Conservation (phyloP, 75 land plant genomes). For the Sequoia sempervirens region DNA sequence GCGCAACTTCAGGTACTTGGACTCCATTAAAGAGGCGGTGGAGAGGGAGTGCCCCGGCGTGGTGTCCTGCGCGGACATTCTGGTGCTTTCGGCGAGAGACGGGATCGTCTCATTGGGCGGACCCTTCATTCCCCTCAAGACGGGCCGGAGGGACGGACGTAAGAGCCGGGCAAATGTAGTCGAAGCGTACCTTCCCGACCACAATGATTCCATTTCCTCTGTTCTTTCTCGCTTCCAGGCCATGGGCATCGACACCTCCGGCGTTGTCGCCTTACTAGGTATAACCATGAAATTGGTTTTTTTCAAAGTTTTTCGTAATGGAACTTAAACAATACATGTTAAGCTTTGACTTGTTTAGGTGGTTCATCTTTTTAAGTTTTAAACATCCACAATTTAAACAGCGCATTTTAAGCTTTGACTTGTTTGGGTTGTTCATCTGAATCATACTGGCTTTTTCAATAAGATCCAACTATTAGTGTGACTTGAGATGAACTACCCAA, state of each 20-base stretch:
- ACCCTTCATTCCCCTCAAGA: slow-evolving; percentile 64
- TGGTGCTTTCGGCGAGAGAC: slow-evolving; percentile 70
- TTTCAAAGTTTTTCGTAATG: too few species aligned
- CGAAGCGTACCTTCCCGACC: slow-evolving; percentile 62
- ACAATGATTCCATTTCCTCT: slow-evolving; percentile 57
- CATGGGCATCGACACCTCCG: slow-evolving; percentile 67
- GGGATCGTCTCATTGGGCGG: slow-evolving; percentile 72
- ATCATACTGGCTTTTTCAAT: too few species aligned
- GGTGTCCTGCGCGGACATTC: slow-evolving; percentile 80
- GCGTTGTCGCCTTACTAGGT: slow-evolving; percentile 77
- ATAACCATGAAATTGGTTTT: background rate
- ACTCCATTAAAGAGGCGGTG: slow-evolving; percentile 50
- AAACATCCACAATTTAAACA: too few species aligned
- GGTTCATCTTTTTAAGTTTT: too few species aligned
- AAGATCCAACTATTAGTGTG: too few species aligned
- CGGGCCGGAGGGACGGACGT: slow-evolving; percentile 66
- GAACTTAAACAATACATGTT: too few species aligned
- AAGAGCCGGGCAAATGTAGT: slow-evolving; percentile 47
- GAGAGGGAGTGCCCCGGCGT: slow-evolving; percentile 23
- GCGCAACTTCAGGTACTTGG: slow-evolving; percentile 64
- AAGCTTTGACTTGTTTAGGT: too few species aligned
- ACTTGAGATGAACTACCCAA: too few species aligned
- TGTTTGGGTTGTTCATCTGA: too few species aligned
- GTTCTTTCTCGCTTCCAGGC: slow-evolving; percentile 59
- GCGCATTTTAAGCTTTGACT: too few species aligned